Base-by-base conservation (phyloP, 768 basidiomycete genomes). In the Amanita pseudoporphyria region DNA sequence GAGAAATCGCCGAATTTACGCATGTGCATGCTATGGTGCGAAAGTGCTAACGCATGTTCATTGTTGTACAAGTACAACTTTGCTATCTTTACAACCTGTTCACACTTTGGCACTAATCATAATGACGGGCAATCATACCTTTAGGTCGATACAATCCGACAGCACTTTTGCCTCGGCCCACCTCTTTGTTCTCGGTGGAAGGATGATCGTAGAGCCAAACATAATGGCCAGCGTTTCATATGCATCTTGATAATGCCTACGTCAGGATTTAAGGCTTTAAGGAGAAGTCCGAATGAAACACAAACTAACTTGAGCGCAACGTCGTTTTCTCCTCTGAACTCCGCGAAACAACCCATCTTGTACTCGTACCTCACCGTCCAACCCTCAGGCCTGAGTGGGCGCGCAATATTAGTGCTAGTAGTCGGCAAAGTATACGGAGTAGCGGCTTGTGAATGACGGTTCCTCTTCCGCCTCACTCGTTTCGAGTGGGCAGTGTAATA, bases 91-190 rank as follows among this genome's bases (percentile, higher is more conserved):
- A 5, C 19, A 9, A 16, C 46, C 35, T 22, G 13, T 26, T 38
- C 13, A n/a, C 28, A 42, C 24, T 26, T n/a, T 52, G 31, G 33
- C 36, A 12, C 6, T 10, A 22, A 14, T 38, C 13, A 12, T 14
- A 5, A 49, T 9, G 47, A 19, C 13, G 36, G 13, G 14, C 24
- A 6, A 9, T 53, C 66, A 49, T 53, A 89, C 93, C 71, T 96
- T 94, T 61, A 96, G 71, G 52, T 84, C 88, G 53, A 97, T 83
- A 55, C 90, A 88, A 61, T 99, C 96, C 0, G 90, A 92, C 2
- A 98, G 74, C 1, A 98, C 96, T 64, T 94, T 96, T 3, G 95
- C 95, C 64, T 99, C 96, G 13, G 94, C 93, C 95, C 95, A 98
- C 26, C 95, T 77, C 62, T 98, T 99, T 1, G 93, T 97, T 7